Evolutionary conservation across 371 early-diverging fungal species (phyloP).

Genomic region (Smittium mucronatum): DNA sequence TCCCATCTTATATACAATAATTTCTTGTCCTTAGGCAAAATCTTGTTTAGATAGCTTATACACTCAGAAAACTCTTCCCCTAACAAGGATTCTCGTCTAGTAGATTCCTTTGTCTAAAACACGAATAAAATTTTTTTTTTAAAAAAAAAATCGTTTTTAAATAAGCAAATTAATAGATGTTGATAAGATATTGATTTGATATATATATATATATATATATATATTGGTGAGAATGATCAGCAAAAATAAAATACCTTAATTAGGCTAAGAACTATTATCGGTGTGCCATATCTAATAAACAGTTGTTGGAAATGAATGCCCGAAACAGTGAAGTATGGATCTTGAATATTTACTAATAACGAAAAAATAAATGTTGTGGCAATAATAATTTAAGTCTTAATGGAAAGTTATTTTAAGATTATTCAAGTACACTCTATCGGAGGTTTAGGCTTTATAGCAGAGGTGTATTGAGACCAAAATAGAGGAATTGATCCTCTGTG

Average conservation of each 20-base stretch:
- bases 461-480: constrained; percentile 86
- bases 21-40: constrained; percentile 61
- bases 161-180: background rate
- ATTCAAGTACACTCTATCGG: constrained; percentile 49
- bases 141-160: background rate
- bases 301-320: constrained; percentile 86
- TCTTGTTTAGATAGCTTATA: constrained; percentile 76
- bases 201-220: too few relatives aligned
- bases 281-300: constrained; percentile 75
- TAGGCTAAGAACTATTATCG: constrained; percentile 78
- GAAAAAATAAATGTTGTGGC: background rate
- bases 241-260: constrained; percentile 52
- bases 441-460: constrained; percentile 88
- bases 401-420: background rate
- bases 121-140: constrained; percentile 13
- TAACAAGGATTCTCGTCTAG: constrained; percentile 70
- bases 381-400: background rate
- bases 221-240: too few relatives aligned
- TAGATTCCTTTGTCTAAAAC: constrained; percentile 63
- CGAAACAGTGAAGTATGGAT: constrained; percentile 85
- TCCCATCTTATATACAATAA: constrained; percentile 88
- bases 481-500: constrained; percentile 94
- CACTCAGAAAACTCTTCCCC: constrained; percentile 72
- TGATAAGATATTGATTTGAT: too few relatives aligned
- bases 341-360: constrained; percentile 52